Base-by-base conservation (phyloP, 257 asterid species). In the Solanum piurae region DNA sequence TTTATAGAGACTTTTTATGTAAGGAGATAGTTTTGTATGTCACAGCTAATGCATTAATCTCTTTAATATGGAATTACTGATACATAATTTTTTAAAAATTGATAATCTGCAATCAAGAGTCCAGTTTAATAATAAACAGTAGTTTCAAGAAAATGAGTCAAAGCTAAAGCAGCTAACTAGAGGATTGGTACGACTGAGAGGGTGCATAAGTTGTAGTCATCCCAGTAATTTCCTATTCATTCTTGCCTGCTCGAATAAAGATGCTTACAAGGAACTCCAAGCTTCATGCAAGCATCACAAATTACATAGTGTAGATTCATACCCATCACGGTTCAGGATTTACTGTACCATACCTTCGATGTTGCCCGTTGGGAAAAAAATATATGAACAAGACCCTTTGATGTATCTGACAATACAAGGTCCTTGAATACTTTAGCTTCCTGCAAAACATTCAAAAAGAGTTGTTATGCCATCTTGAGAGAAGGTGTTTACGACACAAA, bases 381-480 rank as follows among this genome's bases (percentile, higher is more conserved):
- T n/a, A 95, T 92, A 90, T 97, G 99, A 89, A 96, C 96, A 62
- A 97, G 98, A 90, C 97, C 99, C 91, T 91, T 97, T n/a, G 98
- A 92, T 23, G 98, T 90, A 90, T 93, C 95, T 83, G 97, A 89
- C 66, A 89, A 83, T 58, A 96, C 94, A 42, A 97, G 91, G 90
- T 93, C 92, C 89, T 91, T 93, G 89, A 93, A 94, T 52, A 91
- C 94, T 79, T 89, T 91, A 62, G 94, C 90, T 89, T 96, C 99
- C 99, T 96, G 95, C 89, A 88, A 89, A 89, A 86, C 83, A 87
- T 37, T 29, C n/a, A 31, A 31, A 87, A 37, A 18, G n/a, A 44
- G 55, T 46, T 34, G 23, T 44, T 80, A 80, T 29, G 68, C 85
- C 42, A 49, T 80, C 42, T 80, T 62, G 68, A 80, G 29, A 29